Evolutionary conservation across 1,139 yeast species (phyloP), one percentile per base, ranked within the genome.

Genomic region (Hemisphaericaspora subhashii): DNA sequence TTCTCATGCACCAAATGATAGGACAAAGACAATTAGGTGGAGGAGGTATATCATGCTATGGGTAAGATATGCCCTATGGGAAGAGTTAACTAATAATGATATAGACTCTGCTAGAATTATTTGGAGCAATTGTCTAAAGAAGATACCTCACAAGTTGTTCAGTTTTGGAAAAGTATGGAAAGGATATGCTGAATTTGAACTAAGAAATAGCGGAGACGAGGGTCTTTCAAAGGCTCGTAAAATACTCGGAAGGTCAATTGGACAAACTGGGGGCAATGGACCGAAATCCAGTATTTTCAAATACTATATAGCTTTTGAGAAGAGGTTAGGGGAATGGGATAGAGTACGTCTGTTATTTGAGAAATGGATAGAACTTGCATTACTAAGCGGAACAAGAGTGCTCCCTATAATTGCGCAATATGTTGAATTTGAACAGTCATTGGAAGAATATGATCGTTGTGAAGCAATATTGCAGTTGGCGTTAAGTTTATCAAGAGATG

Each of bases 91-190:
- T 2, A 50, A 56, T 10, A 59, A 65, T 4, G 72, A 81, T 42
- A 47, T 66, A 3, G 77, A 66, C 0, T 53, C 58, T 1, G 74
- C 87, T 0, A 62, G 89, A 35, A 53, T 53, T 2, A 53, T 78
- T 2, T 89, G 83, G 74, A 60, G 68, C 33, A 60, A 64, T 23
- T 61, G 83, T 28, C 39, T 83, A 2, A 62, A 67, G 17, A 41
- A 68, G 1, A 67, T 86, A 3, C 88, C 94, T 0, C 81, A 81
- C 46, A 64, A 70, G 36, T 41, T 50, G 2, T 81, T 87, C 48
- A 77, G 87, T 0, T 85, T 86, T 54, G 81, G 82, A 5, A 85
- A 86, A 46, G 54, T 85, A 2, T 90, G 97, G 97, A 71, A 79
- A 4, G 61, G 73, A 44, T 82, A 62, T 58, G 83, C 89, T 3